These are phyloP conservation scores for Vairimorpha necatrix DNA, from an alignment of 371 early-diverging fungal genomes.

Conservation along the genomic window DNA sequence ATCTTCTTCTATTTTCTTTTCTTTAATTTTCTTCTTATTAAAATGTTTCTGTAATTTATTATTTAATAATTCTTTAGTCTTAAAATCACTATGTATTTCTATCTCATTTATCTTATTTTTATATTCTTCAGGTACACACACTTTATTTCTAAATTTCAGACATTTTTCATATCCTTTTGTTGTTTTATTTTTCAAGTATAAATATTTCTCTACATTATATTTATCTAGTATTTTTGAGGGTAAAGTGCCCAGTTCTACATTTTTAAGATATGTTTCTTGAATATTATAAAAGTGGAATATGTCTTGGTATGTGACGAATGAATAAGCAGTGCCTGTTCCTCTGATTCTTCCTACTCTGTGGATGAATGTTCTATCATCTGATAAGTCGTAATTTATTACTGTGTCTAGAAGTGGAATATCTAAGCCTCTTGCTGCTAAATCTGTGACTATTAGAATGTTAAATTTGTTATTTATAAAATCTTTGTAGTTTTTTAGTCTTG, in stretches of 20 bases:
- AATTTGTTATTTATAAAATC: slow-evolving; percentile 66
- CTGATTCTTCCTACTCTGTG: slow-evolving; percentile 96
- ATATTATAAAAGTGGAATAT: slow-evolving; percentile 54
- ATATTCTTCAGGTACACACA: slow-evolving; percentile 46
- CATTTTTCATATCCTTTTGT: slow-evolving; percentile 49
- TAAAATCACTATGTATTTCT: slow-evolving; percentile 30
- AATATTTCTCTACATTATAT: slow-evolving; percentile 38
- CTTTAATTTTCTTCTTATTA: slow-evolving; percentile 23
- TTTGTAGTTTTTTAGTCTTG: slow-evolving; percentile 51
- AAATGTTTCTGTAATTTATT: slow-evolving; percentile 40
- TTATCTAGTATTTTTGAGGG: slow-evolving; percentile 48
- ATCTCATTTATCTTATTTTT: slow-evolving; percentile 34
- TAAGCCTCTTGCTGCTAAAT: slow-evolving; percentile 96
- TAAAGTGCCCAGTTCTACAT: slow-evolving; percentile 54
- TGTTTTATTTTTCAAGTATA: slow-evolving; percentile 23
- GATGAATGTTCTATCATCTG: slow-evolving; percentile 83
- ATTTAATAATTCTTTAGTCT: slow-evolving; percentile 33
- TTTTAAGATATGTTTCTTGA: slow-evolving; percentile 41
- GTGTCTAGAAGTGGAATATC: slow-evolving; percentile 91
- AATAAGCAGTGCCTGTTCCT: slow-evolving; percentile 79
- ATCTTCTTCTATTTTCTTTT: neutral
- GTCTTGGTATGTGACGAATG: slow-evolving; percentile 77
- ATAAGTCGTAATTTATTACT: slow-evolving; percentile 92
- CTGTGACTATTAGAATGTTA: slow-evolving; percentile 86
- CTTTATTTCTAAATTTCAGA: slow-evolving; percentile 51